Conservation (phyloP, 441 rosid species). For the Erodium texanum region DNA sequence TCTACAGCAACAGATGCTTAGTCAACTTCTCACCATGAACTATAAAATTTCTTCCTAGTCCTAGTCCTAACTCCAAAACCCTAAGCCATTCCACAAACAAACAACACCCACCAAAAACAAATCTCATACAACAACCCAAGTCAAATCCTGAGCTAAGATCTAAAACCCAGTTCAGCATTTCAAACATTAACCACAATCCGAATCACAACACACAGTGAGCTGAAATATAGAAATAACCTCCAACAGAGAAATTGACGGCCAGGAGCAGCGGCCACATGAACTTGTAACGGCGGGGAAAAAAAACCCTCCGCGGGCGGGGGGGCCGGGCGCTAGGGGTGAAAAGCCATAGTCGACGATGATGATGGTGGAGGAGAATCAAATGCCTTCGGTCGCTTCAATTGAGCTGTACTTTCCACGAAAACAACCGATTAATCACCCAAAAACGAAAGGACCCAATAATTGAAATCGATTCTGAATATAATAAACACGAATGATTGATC, state of each 20-base stretch:
- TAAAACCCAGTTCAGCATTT: constrained; percentile 16
- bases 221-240: constrained; percentile 37
- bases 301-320: constrained; percentile 58
- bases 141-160: neutral
- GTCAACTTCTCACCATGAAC: neutral
- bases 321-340: constrained; percentile 22
- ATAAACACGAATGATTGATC: neutral
- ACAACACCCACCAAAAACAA: constrained; percentile 7
- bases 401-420: neutral
- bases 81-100: neutral
- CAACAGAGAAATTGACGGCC: constrained; percentile 66
- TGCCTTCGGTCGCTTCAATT: neutral
- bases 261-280: constrained; percentile 77
- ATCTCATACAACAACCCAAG: neutral
- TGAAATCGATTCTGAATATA: neutral
- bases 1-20: neutral
- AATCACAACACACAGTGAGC: neutral
- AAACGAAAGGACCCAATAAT: neutral
- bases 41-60: neutral
- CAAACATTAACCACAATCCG: constrained; percentile 5
- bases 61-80: neutral
- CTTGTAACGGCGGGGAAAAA: constrained; percentile 75
- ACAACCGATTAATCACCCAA: neutral
- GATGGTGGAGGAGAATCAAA: constrained; percentile 20
- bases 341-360: constrained; percentile 45